Base-by-base conservation (phyloP, 495 filamentous ascomycete species). In the Lasiosphaeria ovina region DNA sequence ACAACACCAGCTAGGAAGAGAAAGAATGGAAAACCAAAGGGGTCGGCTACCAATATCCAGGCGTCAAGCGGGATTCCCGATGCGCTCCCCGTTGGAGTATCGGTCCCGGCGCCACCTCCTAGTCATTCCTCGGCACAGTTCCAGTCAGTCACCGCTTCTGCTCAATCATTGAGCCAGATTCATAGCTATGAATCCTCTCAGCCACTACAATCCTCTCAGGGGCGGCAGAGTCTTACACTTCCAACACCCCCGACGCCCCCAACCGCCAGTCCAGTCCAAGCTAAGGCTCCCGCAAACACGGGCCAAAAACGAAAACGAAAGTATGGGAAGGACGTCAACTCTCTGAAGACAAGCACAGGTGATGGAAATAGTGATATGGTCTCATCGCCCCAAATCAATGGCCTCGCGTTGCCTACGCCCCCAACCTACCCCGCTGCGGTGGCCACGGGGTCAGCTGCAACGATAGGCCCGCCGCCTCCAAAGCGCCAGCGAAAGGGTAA, bases 261-360 rank as follows among this genome's bases (percentile, higher is more conserved):
- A 33, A 45, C 48, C 0, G 60, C 47, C n/a, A 61, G 57, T 11
- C 50, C 56, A 35, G 55, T 53, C 3, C 60, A 59, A 33, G 6
- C 40, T 1, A 64, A 59, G 4, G 14, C 32, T 4, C 3, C 62
- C 12, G 57, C 31, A 17, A 60, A 17, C 17, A 17, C 35, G 4
- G 62, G 55, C 3, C 66, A 72, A 50, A 74, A 72, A 42, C 57
- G 68, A 35, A 73, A 71, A 49, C 62, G 68, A 48, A 71, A 71
- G 35, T 31, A 51, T 0, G 61, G 36, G 0, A 67, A 57, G n/a
- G 64, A 65, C 16, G 17, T 33, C 1, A 40, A 48, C 35, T 16
- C 4, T 36, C 10, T 49, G 16, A 59, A 35, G 17, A 14, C n/a
- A 12, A 31, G 49, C 24, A 7, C 52, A 50, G 54, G 54, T 31